Conservation (phyloP, 257 asterid species). For the Lantana camara region DNA sequence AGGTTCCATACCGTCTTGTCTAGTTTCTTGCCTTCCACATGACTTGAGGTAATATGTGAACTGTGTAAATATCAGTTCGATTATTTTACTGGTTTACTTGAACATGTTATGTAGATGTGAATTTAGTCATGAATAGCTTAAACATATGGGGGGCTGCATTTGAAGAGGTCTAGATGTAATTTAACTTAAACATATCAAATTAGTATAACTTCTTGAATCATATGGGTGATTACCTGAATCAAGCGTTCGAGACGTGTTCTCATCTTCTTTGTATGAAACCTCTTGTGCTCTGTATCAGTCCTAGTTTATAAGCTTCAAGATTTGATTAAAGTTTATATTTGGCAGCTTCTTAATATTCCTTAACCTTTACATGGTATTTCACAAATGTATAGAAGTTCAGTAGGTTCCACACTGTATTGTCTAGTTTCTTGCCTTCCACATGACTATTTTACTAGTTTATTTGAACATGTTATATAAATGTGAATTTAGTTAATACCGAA, state of each 20-base stretch:
- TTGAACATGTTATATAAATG: not conserved
- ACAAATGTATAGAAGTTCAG: slow-evolving; percentile 78
- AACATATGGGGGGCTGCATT: too few relatives aligned
- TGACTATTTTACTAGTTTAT: slow-evolving; percentile 35
- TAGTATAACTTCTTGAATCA: not conserved
- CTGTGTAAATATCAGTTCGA: too few relatives aligned
- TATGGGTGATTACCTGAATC: slow-evolving; percentile 59
- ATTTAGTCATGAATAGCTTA: too few relatives aligned
- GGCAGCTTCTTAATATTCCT: slow-evolving; percentile 30
- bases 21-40: slow-evolving; percentile 72
- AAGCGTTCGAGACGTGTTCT: slow-evolving; percentile 62
- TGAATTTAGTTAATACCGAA: slow-evolving; percentile 55
- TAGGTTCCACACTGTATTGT: slow-evolving; percentile 88
- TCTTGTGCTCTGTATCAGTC: slow-evolving; percentile 66
- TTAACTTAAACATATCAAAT: not conserved
- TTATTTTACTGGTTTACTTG: not conserved
- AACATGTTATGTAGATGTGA: too few relatives aligned
- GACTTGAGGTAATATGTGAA: slow-evolving; percentile 69
- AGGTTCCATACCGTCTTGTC: slow-evolving; percentile 93
- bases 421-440: slow-evolving; percentile 75
- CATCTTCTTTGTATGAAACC: slow-evolving; percentile 88
- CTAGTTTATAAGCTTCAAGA: slow-evolving; percentile 28
- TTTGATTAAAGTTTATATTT: not conserved
- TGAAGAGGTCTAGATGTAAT: too few relatives aligned
- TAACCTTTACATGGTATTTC: slow-evolving; percentile 87